Evolutionary conservation across 169 alveolate species (phyloP).

Genomic region (Eimeria necatrix): DNA sequence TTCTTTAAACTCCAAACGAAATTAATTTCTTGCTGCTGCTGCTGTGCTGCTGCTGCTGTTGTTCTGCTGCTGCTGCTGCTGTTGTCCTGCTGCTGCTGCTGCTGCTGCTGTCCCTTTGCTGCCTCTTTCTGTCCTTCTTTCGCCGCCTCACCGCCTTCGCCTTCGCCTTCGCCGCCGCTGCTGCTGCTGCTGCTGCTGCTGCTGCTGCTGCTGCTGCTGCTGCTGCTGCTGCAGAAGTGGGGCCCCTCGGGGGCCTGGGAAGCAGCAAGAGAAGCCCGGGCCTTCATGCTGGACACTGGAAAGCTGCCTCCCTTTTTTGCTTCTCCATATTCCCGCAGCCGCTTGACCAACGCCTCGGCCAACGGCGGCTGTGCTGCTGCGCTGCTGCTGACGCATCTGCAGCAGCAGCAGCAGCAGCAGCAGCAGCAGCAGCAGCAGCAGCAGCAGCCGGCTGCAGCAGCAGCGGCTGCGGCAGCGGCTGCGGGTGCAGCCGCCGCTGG

Average conservation of each 20-base stretch:
- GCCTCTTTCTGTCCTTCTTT: neutral
- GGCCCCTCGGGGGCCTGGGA: conserved; percentile 75
- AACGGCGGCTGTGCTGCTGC: conserved; percentile 1
- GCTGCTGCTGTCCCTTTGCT: neutral
- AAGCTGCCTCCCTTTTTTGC: conserved; percentile 70
- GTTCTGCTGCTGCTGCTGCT: neutral
- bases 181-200: neutral
- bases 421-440: neutral
- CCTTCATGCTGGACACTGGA: conserved; percentile 70
- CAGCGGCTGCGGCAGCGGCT: neutral
- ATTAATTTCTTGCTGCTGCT: neutral
- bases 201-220: neutral
- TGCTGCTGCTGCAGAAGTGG: conserved; percentile 59
- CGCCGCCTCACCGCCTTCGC: neutral
- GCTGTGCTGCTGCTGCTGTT: neutral
- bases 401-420: conserved; percentile 26
- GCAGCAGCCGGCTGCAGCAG: neutral
- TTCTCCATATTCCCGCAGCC: conserved; percentile 68
- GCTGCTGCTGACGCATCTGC: neutral
- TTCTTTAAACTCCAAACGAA: too few species aligned
- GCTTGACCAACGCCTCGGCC: conserved; percentile 66
- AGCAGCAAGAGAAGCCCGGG: conserved; percentile 70
- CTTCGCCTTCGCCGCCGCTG: neutral
- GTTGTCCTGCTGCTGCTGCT: neutral
- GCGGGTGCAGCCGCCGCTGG: neutral